Evolutionary conservation across 108 stramenopile species (phyloP).

Genomic region (Parmales sp.): DNA sequence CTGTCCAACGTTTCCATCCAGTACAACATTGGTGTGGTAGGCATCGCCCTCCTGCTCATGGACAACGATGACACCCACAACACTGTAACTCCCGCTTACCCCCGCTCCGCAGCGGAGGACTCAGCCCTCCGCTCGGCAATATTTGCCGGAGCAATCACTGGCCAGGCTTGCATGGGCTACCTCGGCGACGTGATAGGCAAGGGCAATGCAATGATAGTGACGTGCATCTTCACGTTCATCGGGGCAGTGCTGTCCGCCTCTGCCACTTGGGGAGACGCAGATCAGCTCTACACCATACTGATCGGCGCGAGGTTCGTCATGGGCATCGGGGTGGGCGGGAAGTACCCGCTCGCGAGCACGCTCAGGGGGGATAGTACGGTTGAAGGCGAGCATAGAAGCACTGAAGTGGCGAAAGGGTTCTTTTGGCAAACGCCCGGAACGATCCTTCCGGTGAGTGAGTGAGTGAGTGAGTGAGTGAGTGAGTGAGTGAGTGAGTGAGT

Average conservation of each 20-base stretch:
- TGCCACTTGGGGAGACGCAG: neutral
- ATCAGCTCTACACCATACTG: neutral
- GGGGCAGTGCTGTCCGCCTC: neutral
- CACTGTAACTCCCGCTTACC: neutral
- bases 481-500: neutral
- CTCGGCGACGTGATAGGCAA: neutral
- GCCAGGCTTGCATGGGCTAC: neutral
- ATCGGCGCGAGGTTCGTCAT: neutral
- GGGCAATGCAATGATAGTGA: neutral
- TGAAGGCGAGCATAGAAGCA: neutral
- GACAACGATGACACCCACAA: neutral
- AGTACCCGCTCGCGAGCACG: neutral
- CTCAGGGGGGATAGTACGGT: neutral
- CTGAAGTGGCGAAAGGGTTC: conserved; percentile 12
- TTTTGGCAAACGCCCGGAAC: conserved; percentile 13
- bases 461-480: neutral
- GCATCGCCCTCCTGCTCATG: neutral
- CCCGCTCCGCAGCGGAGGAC: neutral
- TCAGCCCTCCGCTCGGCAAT: neutral
- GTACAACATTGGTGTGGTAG: neutral
- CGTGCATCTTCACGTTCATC: neutral
- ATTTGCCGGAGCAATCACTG: conserved; percentile 4
- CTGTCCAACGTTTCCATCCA: conserved; percentile 10
- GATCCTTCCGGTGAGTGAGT: neutral
- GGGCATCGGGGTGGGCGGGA: conserved; percentile 4